Base-by-base conservation (phyloP, 257 asterid genomes). In the Jacaranda copaia region DNA sequence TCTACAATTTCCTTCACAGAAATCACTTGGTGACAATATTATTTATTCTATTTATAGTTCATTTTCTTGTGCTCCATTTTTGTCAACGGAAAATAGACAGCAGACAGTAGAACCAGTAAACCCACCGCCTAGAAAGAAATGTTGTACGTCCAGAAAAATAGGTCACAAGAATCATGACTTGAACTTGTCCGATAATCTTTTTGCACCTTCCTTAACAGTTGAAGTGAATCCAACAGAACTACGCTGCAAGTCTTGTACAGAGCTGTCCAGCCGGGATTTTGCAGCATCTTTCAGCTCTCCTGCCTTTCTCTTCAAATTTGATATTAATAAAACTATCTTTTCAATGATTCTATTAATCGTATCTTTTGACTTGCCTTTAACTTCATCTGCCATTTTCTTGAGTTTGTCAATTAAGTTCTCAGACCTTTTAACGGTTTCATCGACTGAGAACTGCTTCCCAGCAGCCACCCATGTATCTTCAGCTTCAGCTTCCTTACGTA, bases 171-270 rank as follows among this genome's bases (percentile, higher is more conserved):
- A 65, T 95, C 89, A 93, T 72, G 99, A 83, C 89, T 89, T 90
- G 90, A 93, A 93, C 89, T 85, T 91, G 75, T 92, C 97, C 1
- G 98, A 87, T 61, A 96, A 69, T 73, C 92, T 92, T 82, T 88
- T 92, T 8, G 87, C 80, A 48, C 96, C 88, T 61, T 88, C 98
- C 77, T 76, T 87, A 13, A 87, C 89, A 43, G 87, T 53, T 3
- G 88, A 85, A 20, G 89, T 74, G 13, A 84, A 70, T 71, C 82
- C 89, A 63, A 68, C 81, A 5, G 92, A 83, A 79, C 75, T 80
- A 11, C 81, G 85, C 66, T 81, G 88, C 62, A 77, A 64, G 59
- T 81, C 87, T 77, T 84, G 90, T 36, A 92, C 76, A 15, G 97
- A 85, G 85, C 70, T 56, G 70, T 80, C 86, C 77, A 89, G 49